A percentile compares a stretch with the other conserved stretches of the same genome.
phyloP scores from a whole-genome alignment of 371 early-diverging fungal species.

The Lichtheimia ramosa region DNA sequence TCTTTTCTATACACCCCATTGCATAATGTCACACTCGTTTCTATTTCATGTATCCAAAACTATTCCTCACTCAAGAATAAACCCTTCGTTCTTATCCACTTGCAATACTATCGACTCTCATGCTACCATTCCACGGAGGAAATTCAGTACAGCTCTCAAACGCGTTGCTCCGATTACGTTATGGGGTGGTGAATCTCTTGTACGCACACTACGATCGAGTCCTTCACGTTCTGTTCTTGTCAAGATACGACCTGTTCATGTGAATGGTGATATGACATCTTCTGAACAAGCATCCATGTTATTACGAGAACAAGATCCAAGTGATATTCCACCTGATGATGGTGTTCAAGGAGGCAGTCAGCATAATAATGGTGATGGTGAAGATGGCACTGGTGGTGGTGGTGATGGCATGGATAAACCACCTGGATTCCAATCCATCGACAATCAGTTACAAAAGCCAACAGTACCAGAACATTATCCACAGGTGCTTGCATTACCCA shows the following conservation, averaged over 20 bases:
- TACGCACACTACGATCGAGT: constrained; percentile 22
- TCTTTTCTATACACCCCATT: too few species aligned
- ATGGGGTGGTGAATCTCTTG: constrained; percentile 38
- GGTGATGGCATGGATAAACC: constrained; percentile 26
- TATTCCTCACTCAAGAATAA: constrained; percentile 43
- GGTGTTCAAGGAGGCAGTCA: constrained; percentile 21
- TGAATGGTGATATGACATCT: constrained; percentile 17
- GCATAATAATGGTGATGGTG: constrained; percentile 14
- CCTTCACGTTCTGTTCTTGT: constrained; percentile 26
- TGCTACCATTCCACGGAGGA: constrained; percentile 16
- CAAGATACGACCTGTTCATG: constrained; percentile 35
- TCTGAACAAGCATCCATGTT: constrained; percentile 11
- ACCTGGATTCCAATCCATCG: constrained; percentile 41
- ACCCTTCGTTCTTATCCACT: constrained; percentile 38
- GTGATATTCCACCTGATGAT: constrained; percentile 17
- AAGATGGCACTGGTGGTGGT: constrained; percentile 10
- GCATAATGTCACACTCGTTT: constrained; percentile 24
- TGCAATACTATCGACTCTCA: constrained; percentile 17
- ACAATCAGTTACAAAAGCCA: constrained; percentile 67
- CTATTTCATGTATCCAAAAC: constrained; percentile 52
- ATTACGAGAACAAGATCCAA: constrained; percentile 38
- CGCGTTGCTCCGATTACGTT: constrained; percentile 30
- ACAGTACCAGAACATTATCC: constrained; percentile 87
- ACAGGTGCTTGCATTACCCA: constrained; percentile 90
- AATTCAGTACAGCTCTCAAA: constrained; percentile 24